Conservation (phyloP, 2,329 filamentous ascomycete genomes). For the Exophiala mesophila region DNA sequence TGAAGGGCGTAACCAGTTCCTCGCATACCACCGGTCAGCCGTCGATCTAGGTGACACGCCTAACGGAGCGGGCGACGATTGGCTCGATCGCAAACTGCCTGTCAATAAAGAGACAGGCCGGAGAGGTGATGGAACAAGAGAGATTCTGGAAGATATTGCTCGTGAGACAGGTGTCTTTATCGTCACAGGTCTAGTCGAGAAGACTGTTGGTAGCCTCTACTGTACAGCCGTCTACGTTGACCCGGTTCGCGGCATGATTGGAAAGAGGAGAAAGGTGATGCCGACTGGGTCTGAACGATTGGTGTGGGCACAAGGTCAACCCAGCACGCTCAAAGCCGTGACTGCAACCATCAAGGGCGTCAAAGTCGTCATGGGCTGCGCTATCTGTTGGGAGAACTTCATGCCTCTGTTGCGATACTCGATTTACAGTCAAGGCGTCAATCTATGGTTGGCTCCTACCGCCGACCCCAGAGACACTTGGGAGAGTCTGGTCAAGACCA, state of each 20-base stretch:
- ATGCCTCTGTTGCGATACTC: constrained; percentile 84
- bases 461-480: constrained; percentile 81
- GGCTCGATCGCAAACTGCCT: constrained; percentile 61
- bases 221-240: constrained; percentile 79
- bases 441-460: constrained; percentile 85
- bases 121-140: constrained; percentile 71
- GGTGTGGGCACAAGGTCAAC: constrained; percentile 82
- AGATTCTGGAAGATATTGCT: constrained; percentile 72
- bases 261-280: constrained; percentile 89
- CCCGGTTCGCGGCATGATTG: constrained; percentile 65
- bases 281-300: constrained; percentile 80
- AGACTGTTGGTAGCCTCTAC: constrained; percentile 74
- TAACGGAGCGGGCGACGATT: constrained; percentile 63
- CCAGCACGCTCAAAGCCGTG: constrained; percentile 72
- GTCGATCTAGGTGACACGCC: constrained; percentile 80
- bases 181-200: constrained; percentile 74
- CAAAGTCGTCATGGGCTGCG: constrained; percentile 72
- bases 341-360: constrained; percentile 74
- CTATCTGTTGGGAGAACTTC: constrained; percentile 96
- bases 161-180: constrained; percentile 75
- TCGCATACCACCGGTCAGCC: constrained; percentile 70
- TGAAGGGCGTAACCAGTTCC: constrained; percentile 73
- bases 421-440: constrained; percentile 85
- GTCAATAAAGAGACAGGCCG: constrained; percentile 44
- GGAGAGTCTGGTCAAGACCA: constrained; percentile 74